Conservation (phyloP, 129 eudicot genomes). For the Pulicaria dysenterica region DNA sequence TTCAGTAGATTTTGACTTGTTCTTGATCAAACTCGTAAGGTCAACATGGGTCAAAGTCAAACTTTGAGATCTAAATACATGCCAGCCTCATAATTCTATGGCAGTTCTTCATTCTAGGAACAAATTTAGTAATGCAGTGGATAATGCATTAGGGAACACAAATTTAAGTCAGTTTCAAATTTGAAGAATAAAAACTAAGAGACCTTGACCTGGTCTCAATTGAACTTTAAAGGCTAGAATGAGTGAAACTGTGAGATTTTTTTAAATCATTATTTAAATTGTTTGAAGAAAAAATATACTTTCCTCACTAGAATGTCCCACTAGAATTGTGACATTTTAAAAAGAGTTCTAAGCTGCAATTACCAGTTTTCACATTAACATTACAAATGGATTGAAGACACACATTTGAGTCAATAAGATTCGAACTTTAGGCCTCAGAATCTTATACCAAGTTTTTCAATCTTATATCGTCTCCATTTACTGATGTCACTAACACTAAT, state of each 20-base stretch:
- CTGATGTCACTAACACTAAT: not conserved
- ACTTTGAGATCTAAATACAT: constrained; percentile 29
- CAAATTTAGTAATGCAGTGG: constrained; percentile 9
- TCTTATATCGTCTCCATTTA: not conserved
- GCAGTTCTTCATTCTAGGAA: not conserved
- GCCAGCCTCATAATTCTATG: constrained; percentile 19
- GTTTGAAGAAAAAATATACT: not conserved
- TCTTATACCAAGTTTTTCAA: not conserved
- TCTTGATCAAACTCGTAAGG: constrained; percentile 18
- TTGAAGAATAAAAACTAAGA: not conserved
- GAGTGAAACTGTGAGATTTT: not conserved
- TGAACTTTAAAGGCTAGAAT: not conserved
- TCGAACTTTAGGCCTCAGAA: not conserved
- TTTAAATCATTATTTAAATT: not conserved
- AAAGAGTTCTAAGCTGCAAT: constrained; percentile 1
- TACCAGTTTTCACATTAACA: not conserved
- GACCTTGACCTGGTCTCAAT: not conserved
- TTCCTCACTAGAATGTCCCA: not conserved
- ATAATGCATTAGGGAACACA: constrained; percentile 3
- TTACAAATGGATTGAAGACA: not conserved
- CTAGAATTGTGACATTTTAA: not conserved
- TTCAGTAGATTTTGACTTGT: constrained; percentile 26
- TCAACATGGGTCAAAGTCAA: constrained; percentile 27
- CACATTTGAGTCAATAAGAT: not conserved
- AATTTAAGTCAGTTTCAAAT: not conserved